Evolutionary conservation across 768 basidiomycete genomes (phyloP), one percentile per base, ranked within the genome.

Genomic region (Tephrocybe sp.): DNA sequence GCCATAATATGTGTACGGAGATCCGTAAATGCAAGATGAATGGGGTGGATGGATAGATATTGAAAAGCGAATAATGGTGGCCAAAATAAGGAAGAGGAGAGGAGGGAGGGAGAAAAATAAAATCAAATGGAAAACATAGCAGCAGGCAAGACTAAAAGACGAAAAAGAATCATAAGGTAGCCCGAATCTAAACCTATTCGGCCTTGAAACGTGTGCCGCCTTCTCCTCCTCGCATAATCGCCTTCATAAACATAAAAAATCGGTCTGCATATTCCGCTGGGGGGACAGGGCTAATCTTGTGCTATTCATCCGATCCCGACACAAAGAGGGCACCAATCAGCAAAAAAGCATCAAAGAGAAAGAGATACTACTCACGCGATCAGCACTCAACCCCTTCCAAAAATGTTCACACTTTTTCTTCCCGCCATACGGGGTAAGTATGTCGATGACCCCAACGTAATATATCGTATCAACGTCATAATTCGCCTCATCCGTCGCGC

Each of bases 361-460:
- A 20, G 46, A n/a, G n/a, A n/a, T 55, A 49, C n/a, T 0, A 83
- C 92, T 65, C 60, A 97, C 95, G 59, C 88, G 72, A 73, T 97
- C 94, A 31, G 88, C 87, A 10, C 77, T 78, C 60, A 97, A 67
- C 22, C 93, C 91, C 72, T 97, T 96, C 91, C 92, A 98, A 51
- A 92, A 73, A 67, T 91, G 87, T 68, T 99, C 97, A 16, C 86
- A 48, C 65, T 82, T 83, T 77, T 99, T 99, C 53, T 79, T 59
- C 16, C 66, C 58, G 16, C 76, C 80, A 66, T 92, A 99, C 2
- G 95, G 96, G 20, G 97, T 98, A 53, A 95, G 71, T 57, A 98
- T 98, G 68, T 99, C 97, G 62, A 99, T 99, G 48, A 99, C 81
- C 19, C 97, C 96, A 8, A 98, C 74, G 67, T 98, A 98, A 67